phyloP scores from a whole-genome alignment of 2,329 filamentous ascomycete species.

The Penicillium sp. region DNA sequence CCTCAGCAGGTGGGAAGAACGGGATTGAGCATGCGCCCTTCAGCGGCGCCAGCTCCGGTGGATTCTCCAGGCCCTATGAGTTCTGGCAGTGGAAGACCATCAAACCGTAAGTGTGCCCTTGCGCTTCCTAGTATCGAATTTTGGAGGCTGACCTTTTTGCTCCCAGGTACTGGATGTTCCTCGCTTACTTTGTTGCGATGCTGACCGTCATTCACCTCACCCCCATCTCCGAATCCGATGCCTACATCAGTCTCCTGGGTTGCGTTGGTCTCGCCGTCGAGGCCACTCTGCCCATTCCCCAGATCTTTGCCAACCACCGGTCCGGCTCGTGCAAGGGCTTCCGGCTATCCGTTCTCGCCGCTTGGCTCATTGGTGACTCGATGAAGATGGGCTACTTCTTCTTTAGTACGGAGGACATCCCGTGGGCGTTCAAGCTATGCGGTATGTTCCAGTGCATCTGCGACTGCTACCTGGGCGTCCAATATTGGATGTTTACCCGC shows the following conservation, averaged over 20 bases:
- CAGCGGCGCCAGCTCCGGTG: constrained; percentile 27
- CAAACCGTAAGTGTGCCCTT: constrained; percentile 45
- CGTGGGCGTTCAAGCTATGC: constrained; percentile 50
- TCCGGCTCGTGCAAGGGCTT: constrained; percentile 51
- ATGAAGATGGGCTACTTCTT: constrained; percentile 55
- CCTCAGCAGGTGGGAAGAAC: constrained; percentile 38
- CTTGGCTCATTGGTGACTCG: constrained; percentile 50
- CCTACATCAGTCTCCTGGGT: constrained; percentile 47
- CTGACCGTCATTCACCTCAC: constrained; percentile 55
- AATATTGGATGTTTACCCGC: constrained; percentile 49
- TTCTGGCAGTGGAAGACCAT: constrained; percentile 63
- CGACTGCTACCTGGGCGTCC: constrained; percentile 48
- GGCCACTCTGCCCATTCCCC: constrained; percentile 48
- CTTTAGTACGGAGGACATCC: constrained; percentile 42
- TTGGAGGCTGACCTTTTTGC: constrained; percentile 7
- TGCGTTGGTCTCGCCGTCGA: constrained; percentile 49
- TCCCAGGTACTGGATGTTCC: constrained; percentile 56
- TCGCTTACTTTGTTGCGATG: constrained; percentile 51
- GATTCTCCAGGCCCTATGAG: constrained; percentile 52
- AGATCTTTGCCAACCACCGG: constrained; percentile 48
- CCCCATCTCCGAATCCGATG: constrained; percentile 42
- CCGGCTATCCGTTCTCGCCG: constrained; percentile 46
- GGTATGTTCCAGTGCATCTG: constrained; percentile 50
- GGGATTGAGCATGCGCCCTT: constrained; percentile 45
- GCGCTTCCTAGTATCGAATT: not conserved